phyloP scores from a whole-genome alignment of 2,329 filamentous ascomycete genomes.

The Cladosporium velox region DNA sequence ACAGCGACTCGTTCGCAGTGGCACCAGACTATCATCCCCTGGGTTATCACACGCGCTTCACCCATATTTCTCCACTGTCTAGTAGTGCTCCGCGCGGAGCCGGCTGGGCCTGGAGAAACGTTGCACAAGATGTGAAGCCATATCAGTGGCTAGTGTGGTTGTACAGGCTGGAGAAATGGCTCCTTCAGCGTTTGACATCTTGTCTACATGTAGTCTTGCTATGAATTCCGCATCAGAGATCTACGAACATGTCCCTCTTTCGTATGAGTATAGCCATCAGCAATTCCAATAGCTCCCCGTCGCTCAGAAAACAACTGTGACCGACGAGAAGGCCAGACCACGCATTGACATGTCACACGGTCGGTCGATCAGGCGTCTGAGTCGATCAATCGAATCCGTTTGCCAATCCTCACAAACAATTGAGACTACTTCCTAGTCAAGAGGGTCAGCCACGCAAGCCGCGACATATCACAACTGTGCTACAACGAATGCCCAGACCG shows the following conservation, averaged over 20 bases:
- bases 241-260: background rate
- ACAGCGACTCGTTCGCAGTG: background rate
- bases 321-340: constrained; percentile 5
- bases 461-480: background rate
- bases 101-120: constrained; percentile 20
- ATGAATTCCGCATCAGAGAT: background rate
- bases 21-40: constrained; percentile 2
- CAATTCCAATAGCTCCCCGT: background rate
- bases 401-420: constrained; percentile 16
- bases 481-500: constrained; percentile 17
- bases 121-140: background rate
- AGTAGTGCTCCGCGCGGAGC: constrained; percentile 19
- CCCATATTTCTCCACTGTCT: constrained; percentile 17
- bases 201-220: background rate
- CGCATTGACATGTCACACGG: background rate
- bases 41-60: constrained; percentile 11
- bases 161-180: background rate
- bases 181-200: background rate
- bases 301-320: background rate
- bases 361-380: constrained; percentile 9
- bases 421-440: background rate
- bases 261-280: background rate
- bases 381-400: constrained; percentile 9
- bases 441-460: constrained; percentile 19
- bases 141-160: background rate